Conservation (phyloP, 129 eudicot species). For the Artemisia annua region DNA sequence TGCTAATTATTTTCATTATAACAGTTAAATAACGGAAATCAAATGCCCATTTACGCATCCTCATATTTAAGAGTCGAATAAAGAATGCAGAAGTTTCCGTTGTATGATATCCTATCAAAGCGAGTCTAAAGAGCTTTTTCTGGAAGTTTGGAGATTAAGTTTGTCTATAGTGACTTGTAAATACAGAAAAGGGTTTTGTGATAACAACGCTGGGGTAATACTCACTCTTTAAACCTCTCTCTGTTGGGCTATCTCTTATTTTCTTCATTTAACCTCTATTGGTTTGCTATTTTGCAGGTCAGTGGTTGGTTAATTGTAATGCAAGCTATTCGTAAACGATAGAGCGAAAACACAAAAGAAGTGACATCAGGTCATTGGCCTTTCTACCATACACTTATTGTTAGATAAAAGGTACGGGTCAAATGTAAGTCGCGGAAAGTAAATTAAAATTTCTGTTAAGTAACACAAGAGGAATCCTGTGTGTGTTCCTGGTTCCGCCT, state of each 20-base stretch:
- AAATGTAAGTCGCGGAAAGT: neutral
- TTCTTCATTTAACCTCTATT: neutral
- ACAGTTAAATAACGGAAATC: conserved; percentile 1
- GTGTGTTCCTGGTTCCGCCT: too few relatives aligned
- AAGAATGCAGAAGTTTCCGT: neutral
- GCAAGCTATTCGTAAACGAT: neutral
- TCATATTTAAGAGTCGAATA: neutral
- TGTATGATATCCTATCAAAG: neutral
- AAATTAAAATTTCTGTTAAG: neutral
- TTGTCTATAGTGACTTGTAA: neutral
- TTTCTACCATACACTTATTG: neutral
- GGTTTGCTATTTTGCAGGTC: conserved; percentile 20
- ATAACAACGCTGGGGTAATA: neutral
- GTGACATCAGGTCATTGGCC: neutral
- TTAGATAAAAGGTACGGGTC: neutral
- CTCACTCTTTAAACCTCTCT: neutral
- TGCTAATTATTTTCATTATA: neutral
- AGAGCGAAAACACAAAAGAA: conserved; percentile 6
- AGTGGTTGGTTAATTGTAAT: neutral
- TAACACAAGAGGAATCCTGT: neutral
- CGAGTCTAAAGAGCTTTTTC: neutral
- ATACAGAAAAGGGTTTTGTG: conserved; percentile 1
- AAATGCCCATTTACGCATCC: conserved; percentile 2
- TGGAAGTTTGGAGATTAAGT: neutral
- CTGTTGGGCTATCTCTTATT: neutral